These are phyloP conservation scores for Fusarium poae DNA, from an alignment of 2,329 filamentous ascomycete genomes.

Conservation along the genomic window DNA sequence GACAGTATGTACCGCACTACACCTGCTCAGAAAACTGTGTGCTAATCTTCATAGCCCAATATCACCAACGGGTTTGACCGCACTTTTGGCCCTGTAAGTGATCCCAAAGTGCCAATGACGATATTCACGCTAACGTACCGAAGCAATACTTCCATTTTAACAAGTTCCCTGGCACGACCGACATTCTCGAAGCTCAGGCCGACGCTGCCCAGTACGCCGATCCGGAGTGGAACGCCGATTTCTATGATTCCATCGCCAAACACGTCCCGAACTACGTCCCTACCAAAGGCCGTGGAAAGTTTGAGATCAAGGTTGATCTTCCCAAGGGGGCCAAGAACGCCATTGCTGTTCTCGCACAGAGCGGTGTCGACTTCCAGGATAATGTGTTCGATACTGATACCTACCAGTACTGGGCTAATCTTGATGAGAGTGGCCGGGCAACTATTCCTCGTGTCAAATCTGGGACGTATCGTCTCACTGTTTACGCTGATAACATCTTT, in stretches of 20 bases:
- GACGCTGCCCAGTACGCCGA: constrained; percentile 67
- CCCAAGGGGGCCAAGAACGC: constrained; percentile 64
- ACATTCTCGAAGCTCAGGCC: constrained; percentile 62
- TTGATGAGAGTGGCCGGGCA: constrained; percentile 62
- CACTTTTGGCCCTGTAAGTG: constrained; percentile 68
- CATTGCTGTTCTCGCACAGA: constrained; percentile 65
- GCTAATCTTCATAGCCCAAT: constrained; percentile 59
- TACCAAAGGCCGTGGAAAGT: constrained; percentile 63
- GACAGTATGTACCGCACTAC: constrained; percentile 50
- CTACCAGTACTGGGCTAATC: constrained; percentile 73
- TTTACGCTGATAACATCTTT: constrained; percentile 73
- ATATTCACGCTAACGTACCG: neutral
- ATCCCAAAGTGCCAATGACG: neutral
- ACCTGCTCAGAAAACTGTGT: neutral
- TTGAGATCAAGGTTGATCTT: constrained; percentile 64
- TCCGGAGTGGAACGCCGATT: constrained; percentile 68
- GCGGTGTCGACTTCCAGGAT: constrained; percentile 52
- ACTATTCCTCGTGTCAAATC: constrained; percentile 67
- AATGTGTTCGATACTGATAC: constrained; percentile 65
- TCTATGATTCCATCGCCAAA: constrained; percentile 73
- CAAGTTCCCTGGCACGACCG: constrained; percentile 59
- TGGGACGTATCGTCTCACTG: constrained; percentile 71
- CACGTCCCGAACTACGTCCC: constrained; percentile 71
- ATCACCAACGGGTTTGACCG: constrained; percentile 74
- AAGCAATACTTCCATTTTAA: constrained; percentile 73